Percentiles rank a stretch among this genome's conserved stretches.
These are phyloP conservation scores for Corchorus capsularis DNA, from an alignment of 345 rosid species.

Conservation along the genomic window DNA sequence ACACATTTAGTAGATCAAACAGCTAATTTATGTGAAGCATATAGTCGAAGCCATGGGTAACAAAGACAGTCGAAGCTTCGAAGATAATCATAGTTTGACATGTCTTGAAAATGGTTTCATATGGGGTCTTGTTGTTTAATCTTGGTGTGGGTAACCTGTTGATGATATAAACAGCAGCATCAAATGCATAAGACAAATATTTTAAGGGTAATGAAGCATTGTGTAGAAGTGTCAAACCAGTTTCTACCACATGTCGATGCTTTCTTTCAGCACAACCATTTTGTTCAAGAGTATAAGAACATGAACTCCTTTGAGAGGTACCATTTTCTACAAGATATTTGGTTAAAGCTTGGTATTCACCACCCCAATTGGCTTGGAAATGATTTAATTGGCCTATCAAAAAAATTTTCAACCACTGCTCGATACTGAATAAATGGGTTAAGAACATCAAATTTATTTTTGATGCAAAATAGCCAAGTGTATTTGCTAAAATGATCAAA, in stretches of 20 bases:
- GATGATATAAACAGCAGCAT: too few relatives aligned
- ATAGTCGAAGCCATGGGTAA: conserved; percentile 4
- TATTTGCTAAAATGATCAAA: too few relatives aligned
- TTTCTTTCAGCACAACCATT: background rate
- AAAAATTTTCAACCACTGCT: too few relatives aligned
- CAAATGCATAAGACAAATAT: too few relatives aligned
- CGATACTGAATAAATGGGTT: too few relatives aligned
- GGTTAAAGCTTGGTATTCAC: background rate
- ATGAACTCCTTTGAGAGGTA: background rate
- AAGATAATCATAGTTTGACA: background rate
- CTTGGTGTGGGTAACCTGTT: background rate
- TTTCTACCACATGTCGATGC: too few relatives aligned
- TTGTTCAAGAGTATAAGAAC: background rate
- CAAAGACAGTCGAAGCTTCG: background rate
- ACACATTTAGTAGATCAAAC: background rate
- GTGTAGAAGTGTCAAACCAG: too few relatives aligned
- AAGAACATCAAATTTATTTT: too few relatives aligned
- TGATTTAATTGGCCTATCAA: too few relatives aligned
- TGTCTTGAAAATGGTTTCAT: background rate
- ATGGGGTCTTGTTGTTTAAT: background rate
- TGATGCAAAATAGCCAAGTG: too few relatives aligned
- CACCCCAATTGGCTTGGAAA: background rate
- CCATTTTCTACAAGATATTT: background rate
- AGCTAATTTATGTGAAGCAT: background rate
- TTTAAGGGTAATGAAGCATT: too few relatives aligned